Evolutionary conservation across 2,329 filamentous ascomycete genomes (phyloP).

Genomic region (Teratosphaeria destructans): DNA sequence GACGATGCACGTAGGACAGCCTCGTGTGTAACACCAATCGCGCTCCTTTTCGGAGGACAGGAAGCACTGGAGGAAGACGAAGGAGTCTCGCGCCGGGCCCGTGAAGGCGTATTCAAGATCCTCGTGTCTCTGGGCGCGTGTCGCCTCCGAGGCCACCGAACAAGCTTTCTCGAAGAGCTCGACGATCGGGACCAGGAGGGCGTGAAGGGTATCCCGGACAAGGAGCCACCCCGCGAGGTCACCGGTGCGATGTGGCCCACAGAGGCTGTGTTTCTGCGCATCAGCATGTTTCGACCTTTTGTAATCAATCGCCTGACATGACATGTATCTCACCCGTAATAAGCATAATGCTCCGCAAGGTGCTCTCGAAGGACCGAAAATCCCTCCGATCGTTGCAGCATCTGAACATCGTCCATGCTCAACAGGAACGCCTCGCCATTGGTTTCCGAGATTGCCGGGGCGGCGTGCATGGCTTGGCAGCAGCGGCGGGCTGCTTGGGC

Average conservation of each 20-base stretch:
- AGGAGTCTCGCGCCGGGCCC: constrained; percentile 46
- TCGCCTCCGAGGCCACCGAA: constrained; percentile 39
- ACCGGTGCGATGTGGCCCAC: constrained; percentile 11
- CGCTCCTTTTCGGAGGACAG: constrained; percentile 40
- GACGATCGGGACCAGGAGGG: constrained; percentile 47
- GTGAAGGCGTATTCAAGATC: constrained; percentile 49
- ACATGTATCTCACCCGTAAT: constrained; percentile 22
- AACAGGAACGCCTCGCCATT: constrained; percentile 33
- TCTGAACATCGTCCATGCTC: constrained; percentile 30
- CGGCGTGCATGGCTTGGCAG: neutral
- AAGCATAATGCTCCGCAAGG: constrained; percentile 29
- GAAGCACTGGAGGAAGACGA: constrained; percentile 50
- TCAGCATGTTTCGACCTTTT: constrained; percentile 32
- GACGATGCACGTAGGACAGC: constrained; percentile 44
- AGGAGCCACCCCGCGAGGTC: constrained; percentile 36
- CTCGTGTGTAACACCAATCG: constrained; percentile 47
- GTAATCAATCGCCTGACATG: neutral
- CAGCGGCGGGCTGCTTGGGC: neutral
- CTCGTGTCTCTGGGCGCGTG: constrained; percentile 37
- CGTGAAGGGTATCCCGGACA: constrained; percentile 50
- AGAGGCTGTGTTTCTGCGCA: constrained; percentile 31
- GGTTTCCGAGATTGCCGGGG: neutral
- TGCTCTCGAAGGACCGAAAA: constrained; percentile 35
- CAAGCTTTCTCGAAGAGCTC: constrained; percentile 47
- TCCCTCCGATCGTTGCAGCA: constrained; percentile 30